Conservation (phyloP, 2,329 filamentous ascomycete genomes). For the Cladosporium sp. region DNA sequence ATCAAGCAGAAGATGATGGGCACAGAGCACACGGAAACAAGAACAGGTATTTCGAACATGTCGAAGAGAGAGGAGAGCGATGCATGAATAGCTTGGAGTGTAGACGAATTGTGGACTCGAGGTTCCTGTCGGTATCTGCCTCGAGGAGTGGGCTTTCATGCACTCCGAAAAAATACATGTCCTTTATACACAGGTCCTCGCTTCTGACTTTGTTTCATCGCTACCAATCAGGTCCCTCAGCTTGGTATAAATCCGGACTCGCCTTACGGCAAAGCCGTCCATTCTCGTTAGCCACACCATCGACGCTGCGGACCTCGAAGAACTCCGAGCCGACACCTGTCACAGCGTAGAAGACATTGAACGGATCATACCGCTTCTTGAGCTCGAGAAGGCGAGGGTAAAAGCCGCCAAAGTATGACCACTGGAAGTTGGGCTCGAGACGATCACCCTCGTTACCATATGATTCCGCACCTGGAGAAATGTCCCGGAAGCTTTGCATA, state of each 20-base stretch:
- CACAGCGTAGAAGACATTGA: constrained; percentile 28
- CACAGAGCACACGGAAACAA: constrained; percentile 53
- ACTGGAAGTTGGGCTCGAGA: constrained; percentile 28
- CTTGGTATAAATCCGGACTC: constrained; percentile 1
- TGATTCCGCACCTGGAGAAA: constrained; percentile 17
- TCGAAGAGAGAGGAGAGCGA: background rate
- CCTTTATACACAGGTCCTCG: background rate
- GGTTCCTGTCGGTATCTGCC: background rate
- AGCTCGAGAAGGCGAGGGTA: constrained; percentile 32
- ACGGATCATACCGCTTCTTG: constrained; percentile 36
- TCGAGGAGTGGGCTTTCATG: background rate
- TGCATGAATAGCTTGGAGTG: background rate
- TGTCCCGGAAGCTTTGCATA: constrained; percentile 16
- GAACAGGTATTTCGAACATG: constrained; percentile 43
- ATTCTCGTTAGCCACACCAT: constrained; percentile 10
- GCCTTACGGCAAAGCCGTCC: constrained; percentile 6
- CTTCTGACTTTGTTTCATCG: background rate
- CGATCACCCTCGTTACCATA: constrained; percentile 21
- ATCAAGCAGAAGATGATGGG: constrained; percentile 48
- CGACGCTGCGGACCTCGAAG: constrained; percentile 14
- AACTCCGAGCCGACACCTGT: constrained; percentile 17
- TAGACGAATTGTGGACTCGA: background rate
- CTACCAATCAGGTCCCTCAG: background rate
- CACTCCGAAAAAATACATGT: background rate
- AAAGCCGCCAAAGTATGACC: constrained; percentile 35